Base-by-base conservation (phyloP, 768 basidiomycete species). In the Suillus clintonianus region DNA sequence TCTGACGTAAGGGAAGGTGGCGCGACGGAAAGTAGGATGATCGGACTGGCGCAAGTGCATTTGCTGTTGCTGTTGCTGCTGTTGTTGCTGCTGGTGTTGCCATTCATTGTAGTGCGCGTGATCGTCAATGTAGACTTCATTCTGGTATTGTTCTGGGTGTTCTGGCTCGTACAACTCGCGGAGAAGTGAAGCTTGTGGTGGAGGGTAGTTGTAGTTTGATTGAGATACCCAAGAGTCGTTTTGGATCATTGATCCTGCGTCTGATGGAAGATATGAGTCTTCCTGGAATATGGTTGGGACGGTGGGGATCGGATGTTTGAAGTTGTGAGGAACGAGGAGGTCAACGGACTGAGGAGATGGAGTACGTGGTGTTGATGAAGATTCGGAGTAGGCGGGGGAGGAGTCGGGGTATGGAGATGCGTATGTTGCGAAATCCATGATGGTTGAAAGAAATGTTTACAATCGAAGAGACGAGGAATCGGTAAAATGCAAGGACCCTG, bases 1-100 rank as follows among this genome's bases (percentile, higher is more conserved):
- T 48, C 89, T 84, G 59, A 89, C 89, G 71, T 87, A 89, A 53
- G 91, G 91, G 76, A 86, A 92, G 0, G 91, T 92, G 1, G 88
- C 87, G 64, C 91, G 83, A 56, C 91, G 89, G 60, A 74, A 69
- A 13, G 78, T 74, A 54, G 81, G 72, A 69, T 84, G 81, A 65
- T 88, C 86, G 47, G 80, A 74, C 34, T 73, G 36, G 51, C 62
- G 37, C 45, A 50, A 60, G 67, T 54, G 65, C 24, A 62, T 34
- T 27, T 64, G 66, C 24, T 59, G 34, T 0, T 67, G 65, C 5
- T 67, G 72, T 15, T 77, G 74, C 42, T 69, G 62, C 14, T 66
- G 79, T 3, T 79, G 81, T 7, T 77, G 77, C 48, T 81, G 81
- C 13, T 74, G 27, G 27, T 27, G 74, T 0, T 70, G 74, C 76